phyloP scores from a whole-genome alignment of 1,284 basidiomycete species.

The Athelia sp. region DNA sequence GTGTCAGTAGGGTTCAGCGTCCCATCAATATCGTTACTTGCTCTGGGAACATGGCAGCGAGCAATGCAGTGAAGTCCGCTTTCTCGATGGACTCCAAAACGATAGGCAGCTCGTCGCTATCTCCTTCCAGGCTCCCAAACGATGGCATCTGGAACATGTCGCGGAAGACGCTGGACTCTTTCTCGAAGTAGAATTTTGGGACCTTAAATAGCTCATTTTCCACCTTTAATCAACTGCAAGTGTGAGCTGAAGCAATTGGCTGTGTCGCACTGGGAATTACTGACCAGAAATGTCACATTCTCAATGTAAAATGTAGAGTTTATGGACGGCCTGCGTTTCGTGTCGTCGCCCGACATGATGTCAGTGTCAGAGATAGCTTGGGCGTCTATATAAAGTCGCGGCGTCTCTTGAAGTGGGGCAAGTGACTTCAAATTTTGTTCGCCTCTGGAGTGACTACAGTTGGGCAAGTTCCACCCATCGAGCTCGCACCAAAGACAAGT shows the following conservation, averaged over 20 bases:
- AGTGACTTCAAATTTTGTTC: too few relatives aligned
- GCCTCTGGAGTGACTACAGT: too few relatives aligned
- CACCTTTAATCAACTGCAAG: neutral
- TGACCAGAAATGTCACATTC: neutral
- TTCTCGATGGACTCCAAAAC: neutral
- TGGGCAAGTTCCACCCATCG: too few relatives aligned
- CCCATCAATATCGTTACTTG: neutral
- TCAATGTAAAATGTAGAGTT: neutral
- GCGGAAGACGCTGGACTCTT: neutral
- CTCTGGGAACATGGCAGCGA: neutral
- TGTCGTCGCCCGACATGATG: too few relatives aligned
- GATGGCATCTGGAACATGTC: neutral
- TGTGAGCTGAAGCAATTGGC: neutral
- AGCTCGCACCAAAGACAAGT: too few relatives aligned
- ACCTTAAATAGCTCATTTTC: neutral
- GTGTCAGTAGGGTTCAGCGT: neutral
- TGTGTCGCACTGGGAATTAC: neutral
- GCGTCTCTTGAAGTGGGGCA: too few relatives aligned
- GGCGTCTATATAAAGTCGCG: too few relatives aligned
- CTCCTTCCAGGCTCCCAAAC: neutral
- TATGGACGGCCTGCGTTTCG: too few relatives aligned
- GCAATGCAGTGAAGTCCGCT: neutral
- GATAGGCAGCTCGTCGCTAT: neutral
- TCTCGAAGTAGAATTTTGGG: neutral
- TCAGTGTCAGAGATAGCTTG: too few relatives aligned